Evolutionary conservation across 345 rosid species (phyloP).

Genomic region (Reutealis trisperma): DNA sequence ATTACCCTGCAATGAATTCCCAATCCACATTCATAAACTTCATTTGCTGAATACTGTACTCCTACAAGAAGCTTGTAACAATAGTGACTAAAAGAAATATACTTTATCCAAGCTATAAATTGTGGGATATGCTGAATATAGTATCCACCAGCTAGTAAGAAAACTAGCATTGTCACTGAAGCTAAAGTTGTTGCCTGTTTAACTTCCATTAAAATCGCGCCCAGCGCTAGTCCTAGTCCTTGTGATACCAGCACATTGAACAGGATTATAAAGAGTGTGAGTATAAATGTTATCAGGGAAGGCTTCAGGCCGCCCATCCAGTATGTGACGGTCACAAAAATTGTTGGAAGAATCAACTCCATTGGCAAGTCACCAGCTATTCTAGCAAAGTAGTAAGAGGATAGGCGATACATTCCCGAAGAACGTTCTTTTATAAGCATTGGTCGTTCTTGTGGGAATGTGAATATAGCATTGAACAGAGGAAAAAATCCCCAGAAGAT

Average conservation of each 20-base stretch:
- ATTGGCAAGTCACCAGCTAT: slow-evolving; percentile 86
- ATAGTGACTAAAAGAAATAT: slow-evolving; percentile 79
- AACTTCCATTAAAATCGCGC: slow-evolving; percentile 80
- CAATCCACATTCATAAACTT: slow-evolving; percentile 59
- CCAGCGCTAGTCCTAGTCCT: slow-evolving; percentile 79
- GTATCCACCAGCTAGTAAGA: slow-evolving; percentile 83
- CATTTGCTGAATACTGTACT: slow-evolving; percentile 66
- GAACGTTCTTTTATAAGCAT: slow-evolving; percentile 88
- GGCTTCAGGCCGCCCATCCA: slow-evolving; percentile 99
- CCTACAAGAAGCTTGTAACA: slow-evolving; percentile 83
- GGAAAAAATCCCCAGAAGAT: slow-evolving; percentile 96
- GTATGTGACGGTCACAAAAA: slow-evolving; percentile 67
- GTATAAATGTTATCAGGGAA: slow-evolving; percentile 54
- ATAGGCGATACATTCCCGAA: slow-evolving; percentile 87
- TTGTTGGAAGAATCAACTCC: slow-evolving; percentile 91
- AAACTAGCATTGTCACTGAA: slow-evolving; percentile 82
- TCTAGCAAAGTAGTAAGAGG: slow-evolving; percentile 78
- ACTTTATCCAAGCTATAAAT: slow-evolving; percentile 88
- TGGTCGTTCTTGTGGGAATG: slow-evolving; percentile 87
- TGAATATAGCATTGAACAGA: slow-evolving; percentile 72
- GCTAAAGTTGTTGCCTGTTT: slow-evolving; percentile 84
- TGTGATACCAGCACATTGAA: slow-evolving; percentile 85
- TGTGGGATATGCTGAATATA: slow-evolving; percentile 80
- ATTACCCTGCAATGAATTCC: slow-evolving; percentile 61
- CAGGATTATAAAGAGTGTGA: slow-evolving; percentile 67